Conservation (phyloP, 305 asterid genomes). For the Fraxinus sp. region DNA sequence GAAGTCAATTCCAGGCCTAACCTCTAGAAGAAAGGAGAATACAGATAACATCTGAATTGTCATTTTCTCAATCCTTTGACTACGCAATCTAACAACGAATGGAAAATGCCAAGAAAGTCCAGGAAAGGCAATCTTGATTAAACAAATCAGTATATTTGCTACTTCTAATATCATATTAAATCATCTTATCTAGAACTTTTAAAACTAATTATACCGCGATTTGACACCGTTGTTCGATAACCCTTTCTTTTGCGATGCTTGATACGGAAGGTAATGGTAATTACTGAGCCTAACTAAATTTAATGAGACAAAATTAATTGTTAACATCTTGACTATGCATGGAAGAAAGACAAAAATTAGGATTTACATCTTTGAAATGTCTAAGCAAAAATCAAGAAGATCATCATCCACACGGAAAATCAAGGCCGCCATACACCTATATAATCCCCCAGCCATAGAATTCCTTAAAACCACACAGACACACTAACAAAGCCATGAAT, state of each 20-base stretch:
- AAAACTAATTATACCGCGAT: neutral
- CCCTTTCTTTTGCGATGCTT: neutral
- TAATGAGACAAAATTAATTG: neutral
- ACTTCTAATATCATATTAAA: neutral
- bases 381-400: conserved; percentile 7
- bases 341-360: neutral
- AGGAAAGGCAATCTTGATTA: neutral
- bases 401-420: neutral
- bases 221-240: neutral
- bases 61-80: neutral
- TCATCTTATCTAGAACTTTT: neutral
- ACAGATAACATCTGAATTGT: neutral
- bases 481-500: neutral
- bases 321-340: neutral
- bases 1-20: neutral
- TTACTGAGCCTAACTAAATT: neutral
- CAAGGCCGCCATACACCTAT: conserved; percentile 14
- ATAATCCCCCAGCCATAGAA: conserved; percentile 16
- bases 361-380: conserved; percentile 4
- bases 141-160: neutral
- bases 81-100: neutral
- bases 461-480: conserved; percentile 11
- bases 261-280: neutral
- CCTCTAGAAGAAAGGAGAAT: neutral
- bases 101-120: neutral